phyloP scores from a whole-genome alignment of 75 land plant species.

The Ceratopteris richardii region DNA sequence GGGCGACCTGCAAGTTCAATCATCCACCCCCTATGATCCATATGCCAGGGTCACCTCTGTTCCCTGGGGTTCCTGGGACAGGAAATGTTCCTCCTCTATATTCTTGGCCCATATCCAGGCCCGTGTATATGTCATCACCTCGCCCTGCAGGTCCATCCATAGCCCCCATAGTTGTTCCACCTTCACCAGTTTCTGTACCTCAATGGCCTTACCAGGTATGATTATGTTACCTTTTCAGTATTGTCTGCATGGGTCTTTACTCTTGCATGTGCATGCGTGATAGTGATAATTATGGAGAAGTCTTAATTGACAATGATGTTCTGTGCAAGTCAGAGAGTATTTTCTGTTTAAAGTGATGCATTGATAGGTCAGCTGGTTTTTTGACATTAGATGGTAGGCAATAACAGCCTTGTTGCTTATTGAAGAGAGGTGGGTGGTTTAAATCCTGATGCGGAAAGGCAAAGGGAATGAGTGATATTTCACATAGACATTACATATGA shows the following conservation, averaged over 20 bases:
- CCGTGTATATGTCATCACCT: slow-evolving; percentile 35
- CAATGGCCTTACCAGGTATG: slow-evolving; percentile 50
- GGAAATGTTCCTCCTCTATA: slow-evolving; percentile 37
- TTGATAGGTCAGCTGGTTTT: too few species aligned
- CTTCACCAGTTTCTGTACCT: slow-evolving; percentile 44
- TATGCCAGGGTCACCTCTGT: slow-evolving; percentile 1
- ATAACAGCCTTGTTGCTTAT: background rate
- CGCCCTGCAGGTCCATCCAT: slow-evolving; percentile 43
- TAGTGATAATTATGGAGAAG: background rate
- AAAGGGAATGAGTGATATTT: background rate
- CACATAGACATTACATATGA: background rate
- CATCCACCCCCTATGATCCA: slow-evolving; percentile 57
- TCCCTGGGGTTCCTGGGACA: slow-evolving; percentile 28
- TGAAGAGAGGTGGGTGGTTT: too few species aligned
- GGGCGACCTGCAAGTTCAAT: slow-evolving; percentile 58
- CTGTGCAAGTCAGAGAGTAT: too few species aligned
- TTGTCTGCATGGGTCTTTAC: background rate
- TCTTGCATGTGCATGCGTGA: background rate
- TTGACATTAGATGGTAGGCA: too few species aligned
- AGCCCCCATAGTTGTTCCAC: slow-evolving; percentile 34
- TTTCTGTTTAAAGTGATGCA: too few species aligned
- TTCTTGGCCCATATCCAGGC: slow-evolving; percentile 46
- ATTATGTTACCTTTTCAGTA: slow-evolving; percentile 14
- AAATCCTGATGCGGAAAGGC: too few species aligned
- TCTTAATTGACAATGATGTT: too few species aligned